Percentiles rank a stretch among this genome's conserved stretches.
These are phyloP conservation scores for Diaporthe ampelina DNA, from an alignment of 2,329 filamentous ascomycete genomes.

Conservation along the genomic window DNA sequence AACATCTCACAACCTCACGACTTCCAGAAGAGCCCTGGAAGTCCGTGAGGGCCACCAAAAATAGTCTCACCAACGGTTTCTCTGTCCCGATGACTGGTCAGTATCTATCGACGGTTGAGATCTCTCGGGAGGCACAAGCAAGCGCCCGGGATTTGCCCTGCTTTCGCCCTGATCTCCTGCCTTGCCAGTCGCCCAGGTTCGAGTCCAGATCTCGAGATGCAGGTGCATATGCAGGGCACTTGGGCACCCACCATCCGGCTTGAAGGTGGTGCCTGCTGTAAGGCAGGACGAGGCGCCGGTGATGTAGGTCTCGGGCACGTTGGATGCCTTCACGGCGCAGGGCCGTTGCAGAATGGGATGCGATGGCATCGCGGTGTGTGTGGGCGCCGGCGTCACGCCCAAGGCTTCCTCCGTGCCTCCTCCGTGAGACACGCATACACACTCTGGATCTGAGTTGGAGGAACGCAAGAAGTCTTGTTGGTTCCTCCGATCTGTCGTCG, in stretches of 20 bases:
- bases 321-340: conserved; percentile 7
- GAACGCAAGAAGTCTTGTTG: conserved; percentile 18
- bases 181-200: conserved; percentile 19
- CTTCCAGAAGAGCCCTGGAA: conserved; percentile 24
- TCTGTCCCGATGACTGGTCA: background rate
- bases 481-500: background rate
- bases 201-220: conserved; percentile 36
- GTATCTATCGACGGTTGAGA: conserved; percentile 3
- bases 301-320: background rate
- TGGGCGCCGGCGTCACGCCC: conserved; percentile 32
- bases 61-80: background rate
- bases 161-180: conserved; percentile 20
- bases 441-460: background rate
- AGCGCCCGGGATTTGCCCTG: conserved; percentile 5
- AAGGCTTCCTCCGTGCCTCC: background rate
- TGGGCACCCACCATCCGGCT: background rate
- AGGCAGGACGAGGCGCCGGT: conserved; percentile 16
- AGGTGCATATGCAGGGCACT: conserved; percentile 21
- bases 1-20: conserved; percentile 21
- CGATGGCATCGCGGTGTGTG: conserved; percentile 10
- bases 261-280: background rate
- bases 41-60: background rate
- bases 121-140: background rate
- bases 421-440: background rate
- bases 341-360: conserved; percentile 9